These are phyloP conservation scores for Pyrus communis DNA, from an alignment of 306 rosid genomes.

Conservation along the genomic window DNA sequence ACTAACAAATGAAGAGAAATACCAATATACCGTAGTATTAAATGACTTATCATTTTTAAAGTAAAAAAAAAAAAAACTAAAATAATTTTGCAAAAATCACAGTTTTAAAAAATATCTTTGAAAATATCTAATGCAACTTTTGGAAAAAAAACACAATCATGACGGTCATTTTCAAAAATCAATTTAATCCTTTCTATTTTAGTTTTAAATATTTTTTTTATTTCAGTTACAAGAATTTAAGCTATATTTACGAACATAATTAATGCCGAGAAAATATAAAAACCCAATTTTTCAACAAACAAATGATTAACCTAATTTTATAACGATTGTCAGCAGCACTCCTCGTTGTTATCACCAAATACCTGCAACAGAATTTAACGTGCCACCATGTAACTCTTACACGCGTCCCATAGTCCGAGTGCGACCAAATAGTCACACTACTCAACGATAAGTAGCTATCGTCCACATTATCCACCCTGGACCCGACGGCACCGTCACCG, in stretches of 20 bases:
- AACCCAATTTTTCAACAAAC: neutral
- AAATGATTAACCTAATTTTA: neutral
- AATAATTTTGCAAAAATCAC: neutral
- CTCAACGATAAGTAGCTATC: neutral
- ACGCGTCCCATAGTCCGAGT: neutral
- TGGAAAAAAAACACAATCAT: neutral
- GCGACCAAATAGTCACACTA: neutral
- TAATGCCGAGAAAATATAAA: neutral
- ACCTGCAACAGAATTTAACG: neutral
- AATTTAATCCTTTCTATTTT: no score
- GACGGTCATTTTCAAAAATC: neutral
- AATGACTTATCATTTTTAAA: neutral
- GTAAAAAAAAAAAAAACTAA: no score
- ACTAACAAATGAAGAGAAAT: no score
- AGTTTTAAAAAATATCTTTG: no score
- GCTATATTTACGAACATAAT: neutral
- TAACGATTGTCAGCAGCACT: neutral
- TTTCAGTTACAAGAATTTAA: neutral
- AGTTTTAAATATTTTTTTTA: no score
- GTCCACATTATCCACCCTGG: neutral
- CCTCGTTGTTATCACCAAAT: neutral
- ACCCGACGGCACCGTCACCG: neutral
- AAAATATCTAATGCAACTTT: neutral
- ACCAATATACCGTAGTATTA: rapidly evolving
- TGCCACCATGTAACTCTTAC: neutral